phyloP scores from a whole-genome alignment of 2,329 filamentous ascomycete species.

The Neonectria hederae region DNA sequence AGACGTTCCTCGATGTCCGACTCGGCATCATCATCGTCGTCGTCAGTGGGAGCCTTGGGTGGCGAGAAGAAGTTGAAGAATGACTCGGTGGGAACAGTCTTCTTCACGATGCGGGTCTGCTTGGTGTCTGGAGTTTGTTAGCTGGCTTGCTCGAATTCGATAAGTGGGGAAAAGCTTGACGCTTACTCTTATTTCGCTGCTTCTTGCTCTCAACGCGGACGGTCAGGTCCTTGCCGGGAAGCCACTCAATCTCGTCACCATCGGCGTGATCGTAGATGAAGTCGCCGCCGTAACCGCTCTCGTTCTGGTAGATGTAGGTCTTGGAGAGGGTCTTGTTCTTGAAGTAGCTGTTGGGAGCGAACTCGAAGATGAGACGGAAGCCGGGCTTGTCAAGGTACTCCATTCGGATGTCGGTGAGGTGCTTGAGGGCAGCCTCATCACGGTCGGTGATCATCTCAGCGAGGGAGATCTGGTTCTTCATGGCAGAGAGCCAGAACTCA shows the following conservation, averaged over 20 bases:
- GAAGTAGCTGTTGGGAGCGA: conserved; percentile 95
- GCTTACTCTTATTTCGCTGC: conserved; percentile 97
- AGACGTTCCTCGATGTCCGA: conserved; percentile 97
- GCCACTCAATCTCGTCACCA: conserved; percentile 98
- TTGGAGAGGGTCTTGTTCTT: conserved; percentile 97
- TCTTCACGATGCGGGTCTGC: conserved; percentile 98
- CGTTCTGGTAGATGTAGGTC: conserved; percentile 99
- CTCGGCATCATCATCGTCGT: conserved; percentile 76
- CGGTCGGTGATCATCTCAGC: conserved; percentile 99
- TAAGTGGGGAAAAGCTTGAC: not conserved
- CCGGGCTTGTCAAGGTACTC: conserved; percentile 98
- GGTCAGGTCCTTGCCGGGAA: conserved; percentile 90
- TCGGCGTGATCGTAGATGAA: conserved; percentile 99
- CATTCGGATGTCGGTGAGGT: conserved; percentile 94
- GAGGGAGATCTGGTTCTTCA: conserved; percentile 99
- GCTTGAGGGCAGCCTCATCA: conserved; percentile 92
- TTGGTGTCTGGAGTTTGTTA: conserved; percentile 80
- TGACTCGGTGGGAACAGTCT: conserved; percentile 97
- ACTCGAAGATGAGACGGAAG: conserved; percentile 98
- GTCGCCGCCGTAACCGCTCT: conserved; percentile 97
- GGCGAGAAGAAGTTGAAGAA: conserved; percentile 99
- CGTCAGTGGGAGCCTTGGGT: conserved; percentile 81
- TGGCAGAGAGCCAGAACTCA: conserved; percentile 99
- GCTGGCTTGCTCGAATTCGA: not conserved
- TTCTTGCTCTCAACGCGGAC: conserved; percentile 98